phyloP scores from a whole-genome alignment of 2,329 filamentous ascomycete genomes.

The Xylaria sp. region DNA sequence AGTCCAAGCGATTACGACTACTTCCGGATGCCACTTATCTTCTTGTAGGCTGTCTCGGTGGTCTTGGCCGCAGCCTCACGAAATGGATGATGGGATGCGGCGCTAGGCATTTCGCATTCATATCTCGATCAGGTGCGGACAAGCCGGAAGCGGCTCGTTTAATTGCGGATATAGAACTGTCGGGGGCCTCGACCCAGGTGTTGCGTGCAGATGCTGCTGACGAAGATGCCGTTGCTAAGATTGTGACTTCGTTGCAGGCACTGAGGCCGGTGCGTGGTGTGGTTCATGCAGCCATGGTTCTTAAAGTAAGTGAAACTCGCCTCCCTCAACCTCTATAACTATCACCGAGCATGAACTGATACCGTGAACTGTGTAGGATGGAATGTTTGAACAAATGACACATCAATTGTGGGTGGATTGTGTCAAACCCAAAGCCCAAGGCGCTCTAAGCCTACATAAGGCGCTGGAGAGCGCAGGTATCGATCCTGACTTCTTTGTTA shows the following conservation, averaged over 20 bases:
- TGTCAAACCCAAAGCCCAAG: conserved; percentile 36
- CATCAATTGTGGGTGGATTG: conserved; percentile 19
- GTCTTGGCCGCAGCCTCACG: conserved; percentile 50
- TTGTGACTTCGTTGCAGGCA: conserved; percentile 18
- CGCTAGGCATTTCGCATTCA: conserved; percentile 49
- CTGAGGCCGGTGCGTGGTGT: conserved; percentile 41
- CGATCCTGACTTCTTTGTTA: conserved; percentile 42
- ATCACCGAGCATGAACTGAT: conserved; percentile 20
- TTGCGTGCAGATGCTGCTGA: conserved; percentile 31
- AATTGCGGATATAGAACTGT: conserved; percentile 18
- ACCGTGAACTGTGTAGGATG: conserved; percentile 25
- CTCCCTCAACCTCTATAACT: not conserved
- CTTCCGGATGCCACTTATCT: conserved; percentile 45
- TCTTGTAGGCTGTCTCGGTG: conserved; percentile 52
- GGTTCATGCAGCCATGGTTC: conserved; percentile 46
- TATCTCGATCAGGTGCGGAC: conserved; percentile 48
- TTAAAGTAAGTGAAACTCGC: conserved; percentile 21
- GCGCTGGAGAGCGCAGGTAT: conserved; percentile 24
- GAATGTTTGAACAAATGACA: conserved; percentile 38
- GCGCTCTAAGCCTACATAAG: conserved; percentile 33
- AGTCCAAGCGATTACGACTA: conserved; percentile 28
- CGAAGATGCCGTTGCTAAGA: conserved; percentile 16
- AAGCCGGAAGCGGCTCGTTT: conserved; percentile 43
- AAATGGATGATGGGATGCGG: conserved; percentile 51
- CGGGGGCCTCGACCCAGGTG: conserved; percentile 29